These are phyloP conservation scores for Periconia digitata DNA, from an alignment of 2,329 filamentous ascomycete species.

Conservation along the genomic window DNA sequence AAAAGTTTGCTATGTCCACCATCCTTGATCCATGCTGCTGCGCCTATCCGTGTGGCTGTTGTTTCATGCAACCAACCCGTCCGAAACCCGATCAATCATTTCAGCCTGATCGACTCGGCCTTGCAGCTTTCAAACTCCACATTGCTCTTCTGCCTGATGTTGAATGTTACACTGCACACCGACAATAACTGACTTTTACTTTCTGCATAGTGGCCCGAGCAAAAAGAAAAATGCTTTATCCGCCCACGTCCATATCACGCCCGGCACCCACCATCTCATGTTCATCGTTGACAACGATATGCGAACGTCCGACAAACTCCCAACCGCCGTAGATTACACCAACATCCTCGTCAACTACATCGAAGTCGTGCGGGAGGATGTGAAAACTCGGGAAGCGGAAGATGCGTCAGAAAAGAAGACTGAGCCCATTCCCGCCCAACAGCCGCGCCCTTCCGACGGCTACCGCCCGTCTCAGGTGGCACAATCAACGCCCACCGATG, in stretches of 20 bases:
- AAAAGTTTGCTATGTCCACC: conserved; percentile 12
- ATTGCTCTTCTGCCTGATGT: conserved; percentile 13
- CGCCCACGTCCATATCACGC: conserved; percentile 78
- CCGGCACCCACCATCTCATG: conserved; percentile 94
- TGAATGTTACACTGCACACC: conserved; percentile 34
- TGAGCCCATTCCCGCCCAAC: conserved; percentile 29
- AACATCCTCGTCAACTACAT: conserved; percentile 99
- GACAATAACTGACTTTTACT: conserved; percentile 28
- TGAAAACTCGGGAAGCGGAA: conserved; percentile 41
- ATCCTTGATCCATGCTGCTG: conserved; percentile 12
- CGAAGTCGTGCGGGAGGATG: conserved; percentile 80
- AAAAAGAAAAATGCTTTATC: conserved; percentile 64
- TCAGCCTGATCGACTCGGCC: conserved; percentile 2
- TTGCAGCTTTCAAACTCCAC: conserved; percentile 16
- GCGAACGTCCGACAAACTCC: conserved; percentile 81
- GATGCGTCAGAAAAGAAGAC: conserved; percentile 19
- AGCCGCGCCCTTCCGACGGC: conserved; percentile 25
- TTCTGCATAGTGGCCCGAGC: conserved; percentile 41
- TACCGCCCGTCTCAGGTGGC: conserved; percentile 42
- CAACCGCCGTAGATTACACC: conserved; percentile 95
- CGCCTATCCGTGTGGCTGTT: conserved; percentile 25
- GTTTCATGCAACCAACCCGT: conserved; percentile 10
- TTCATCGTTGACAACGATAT: conserved; percentile 95
- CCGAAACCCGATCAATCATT: conserved; percentile 24
- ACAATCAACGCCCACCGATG: conserved; percentile 43